These are phyloP conservation scores for Melastoma malabathricum DNA, from an alignment of 345 rosid genomes.

Conservation along the genomic window DNA sequence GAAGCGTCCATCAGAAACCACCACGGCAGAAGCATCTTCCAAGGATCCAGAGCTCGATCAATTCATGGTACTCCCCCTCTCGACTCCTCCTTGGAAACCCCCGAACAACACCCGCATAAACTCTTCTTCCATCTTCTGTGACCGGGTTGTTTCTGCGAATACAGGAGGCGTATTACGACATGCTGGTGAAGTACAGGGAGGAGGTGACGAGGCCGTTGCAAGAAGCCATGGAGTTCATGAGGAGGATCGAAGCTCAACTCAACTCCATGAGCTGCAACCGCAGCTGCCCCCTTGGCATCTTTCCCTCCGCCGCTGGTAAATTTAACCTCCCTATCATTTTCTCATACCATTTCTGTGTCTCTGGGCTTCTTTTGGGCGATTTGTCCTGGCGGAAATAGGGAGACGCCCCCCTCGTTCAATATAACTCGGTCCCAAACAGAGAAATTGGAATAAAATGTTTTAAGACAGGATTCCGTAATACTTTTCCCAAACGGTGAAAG, in stretches of 20 bases:
- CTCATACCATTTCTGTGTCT: too few relatives aligned
- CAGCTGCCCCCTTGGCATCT: slow-evolving; percentile 14
- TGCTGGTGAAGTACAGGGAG: slow-evolving; percentile 29
- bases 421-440: too few relatives aligned
- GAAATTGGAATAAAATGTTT: too few relatives aligned
- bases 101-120: too few relatives aligned
- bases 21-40: too few relatives aligned
- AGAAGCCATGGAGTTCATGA: slow-evolving; percentile 35
- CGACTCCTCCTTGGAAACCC: neutral
- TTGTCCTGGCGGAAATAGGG: too few relatives aligned
- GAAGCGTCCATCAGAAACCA: neutral
- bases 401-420: too few relatives aligned
- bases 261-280: slow-evolving; percentile 23
- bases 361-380: too few relatives aligned
- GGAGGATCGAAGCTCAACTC: slow-evolving; percentile 28
- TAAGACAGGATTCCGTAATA: too few relatives aligned
- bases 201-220: slow-evolving; percentile 36
- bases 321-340: slow-evolving; percentile 8
- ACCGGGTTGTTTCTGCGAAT: neutral
- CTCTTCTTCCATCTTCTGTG: neutral
- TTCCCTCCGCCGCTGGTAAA: neutral
- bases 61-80: slow-evolving; percentile 32
- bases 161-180: slow-evolving; percentile 30
- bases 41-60: slow-evolving; percentile 53
- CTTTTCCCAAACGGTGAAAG: too few relatives aligned